Base-by-base conservation (phyloP, 2,329 filamentous ascomycete genomes). In the Zalaria obscura region DNA sequence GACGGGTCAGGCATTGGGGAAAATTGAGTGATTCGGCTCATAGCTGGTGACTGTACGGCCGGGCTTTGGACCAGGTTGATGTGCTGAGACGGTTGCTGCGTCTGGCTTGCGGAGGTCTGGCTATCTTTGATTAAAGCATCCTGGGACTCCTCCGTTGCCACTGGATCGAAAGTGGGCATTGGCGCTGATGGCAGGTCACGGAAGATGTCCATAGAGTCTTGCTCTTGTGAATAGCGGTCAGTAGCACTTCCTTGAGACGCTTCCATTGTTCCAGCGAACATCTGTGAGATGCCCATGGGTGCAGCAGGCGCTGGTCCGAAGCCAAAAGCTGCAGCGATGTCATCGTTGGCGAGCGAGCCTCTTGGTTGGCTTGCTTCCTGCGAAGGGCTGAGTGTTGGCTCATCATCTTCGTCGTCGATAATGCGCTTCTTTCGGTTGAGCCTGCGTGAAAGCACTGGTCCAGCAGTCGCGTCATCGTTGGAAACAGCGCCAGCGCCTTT, bases 231-330 rank as follows among this genome's bases (percentile, higher is more conserved):
- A 18, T 46, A 55, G 10, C 50, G 56, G 10, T 60, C 57, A 67
- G 52, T 48, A 5, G 53, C 59, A 3, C 58, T 56, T 38, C 70
- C 62, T 32, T 75, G 45, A 2, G 40, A 40, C 4, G 40, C 77
- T 38, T 83, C 86, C 76, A 95, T 82, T 1, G 87, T 94, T 8
- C 85, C 85, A 4, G 83, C 83, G 56, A 94, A 95, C 47, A 91
- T 89, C 53, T 94, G 88, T 0, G 86, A 93, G 36, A 94, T 69
- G 6, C 85, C 83, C 35, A 93, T 58, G 4, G 67, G 61, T 40
- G 63, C 52, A 34, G 59, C 55, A 36, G 50, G 46, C 27, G 43
- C 38, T 5, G 53, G 52, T 5, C 56, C 44, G 53, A 67, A 57
- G 50, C 64, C 53, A 45, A 65, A 64, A 5, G 58, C 61, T 6